Evolutionary conservation across 192 early-diverging fungal species (phyloP), one percentile per base, ranked within the genome.

Genomic region (Coemansia sp.): DNA sequence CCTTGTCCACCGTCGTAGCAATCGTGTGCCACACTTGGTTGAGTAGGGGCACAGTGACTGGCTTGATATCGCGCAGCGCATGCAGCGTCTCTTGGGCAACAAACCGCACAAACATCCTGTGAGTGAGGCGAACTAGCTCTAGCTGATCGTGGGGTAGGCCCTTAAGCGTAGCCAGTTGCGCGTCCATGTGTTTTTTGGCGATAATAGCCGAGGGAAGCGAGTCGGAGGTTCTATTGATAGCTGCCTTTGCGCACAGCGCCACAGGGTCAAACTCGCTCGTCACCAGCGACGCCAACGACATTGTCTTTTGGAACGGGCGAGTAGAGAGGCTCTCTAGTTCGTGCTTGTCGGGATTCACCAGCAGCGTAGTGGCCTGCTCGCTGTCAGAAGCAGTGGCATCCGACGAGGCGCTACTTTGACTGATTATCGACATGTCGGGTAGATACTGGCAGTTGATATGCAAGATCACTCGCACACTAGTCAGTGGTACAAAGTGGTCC

Each of bases 1-100:
- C 80, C 14, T 83, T 67, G 59, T 83, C 80, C 16, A 74, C 76
- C 1, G 80, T 77, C 11, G 74, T 75, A 9, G 76, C 76, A 42
- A 78, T 78, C 0, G 76, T 83, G 33, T 83, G 74, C 80, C 80
- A 83, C 31, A 83, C 80, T 53, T 83, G 75, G 46, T 62, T 71
- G 31, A 83, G 72, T 37, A 83, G 45, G 0, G 74, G 69, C 26
- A 63, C 63, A 5, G 76, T 78, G n/a, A 68, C 80, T n/a, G 76
- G 71, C 24, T 61, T 59, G 36, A 69, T 73, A 33, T 83, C 80
- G 26, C 74, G 76, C 58, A 83, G 57, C 20, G 80, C 76, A 31
- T 78, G 71, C 48, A 83, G 40, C 24, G 76, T 77, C 61, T 78
- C 76, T 40, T 78, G 80, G 3, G 71, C 76, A 66, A 83, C 60